Base-by-base conservation (phyloP, 352 stramenopile genomes). In the Pythium apleroticum region DNA sequence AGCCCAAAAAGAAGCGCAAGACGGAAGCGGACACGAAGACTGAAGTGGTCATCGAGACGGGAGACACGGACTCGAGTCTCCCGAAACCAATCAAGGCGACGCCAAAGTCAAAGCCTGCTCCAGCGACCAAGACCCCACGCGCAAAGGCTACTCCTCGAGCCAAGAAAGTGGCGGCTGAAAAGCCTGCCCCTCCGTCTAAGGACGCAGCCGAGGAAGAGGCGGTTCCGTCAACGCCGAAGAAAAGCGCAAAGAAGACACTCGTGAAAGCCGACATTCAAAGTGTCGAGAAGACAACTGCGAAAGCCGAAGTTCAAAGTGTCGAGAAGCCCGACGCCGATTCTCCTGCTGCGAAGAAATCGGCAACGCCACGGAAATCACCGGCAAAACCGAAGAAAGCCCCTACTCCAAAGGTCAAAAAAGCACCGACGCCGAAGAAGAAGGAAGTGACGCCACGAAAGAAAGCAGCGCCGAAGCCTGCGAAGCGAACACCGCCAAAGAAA, bases 1-100 rank as follows among this genome's bases (percentile, higher is more conserved):
- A 67, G 60, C 8, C 15, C 4, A 72, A 65, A 27, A 62, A 57
- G 15, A 72, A 68, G 17, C 25, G 11, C 12, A 72, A 68, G 37
- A 43, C n/a, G 27, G 19, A 17, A 10, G 22, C 24, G 14, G 49
- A 41, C 49, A 35, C 31, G 22, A 65, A 65, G 24, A 41, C 1
- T 17, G 49, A 41, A 4, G 20, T 30, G n/a, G 22, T 11, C 0
- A 22, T 27, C 4, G 54, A 53, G 11, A 25, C 45, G 7, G 39
- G 24, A 22, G 39, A 46, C 39, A 46, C 15, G 1, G 39, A 46
- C 9, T 46, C 39, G 15, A 43, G 15, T 43, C 5, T 15, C 11
- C 5, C 56, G 1, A 57, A 56, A 15, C 17, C 46, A 46, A 3
- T 24, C 1, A 57, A 64, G 46, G 12, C 46, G 19, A 22, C 19